Base-by-base conservation (phyloP, 495 filamentous ascomycete genomes). In the Aspergillus cristatus region DNA sequence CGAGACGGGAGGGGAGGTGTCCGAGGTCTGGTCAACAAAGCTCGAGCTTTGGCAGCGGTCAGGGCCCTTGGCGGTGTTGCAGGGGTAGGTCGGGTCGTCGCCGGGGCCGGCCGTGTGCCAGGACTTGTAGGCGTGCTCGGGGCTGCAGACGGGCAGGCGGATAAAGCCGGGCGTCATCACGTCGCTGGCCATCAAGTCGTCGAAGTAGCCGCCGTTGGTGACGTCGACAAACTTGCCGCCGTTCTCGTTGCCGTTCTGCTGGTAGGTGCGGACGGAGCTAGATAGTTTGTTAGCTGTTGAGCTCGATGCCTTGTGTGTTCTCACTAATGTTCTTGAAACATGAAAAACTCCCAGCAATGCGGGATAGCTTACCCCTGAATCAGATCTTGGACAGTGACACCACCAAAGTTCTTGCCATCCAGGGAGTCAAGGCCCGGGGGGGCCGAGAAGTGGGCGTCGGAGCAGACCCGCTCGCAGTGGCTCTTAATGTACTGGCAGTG, bases 81-180 rank as follows among this genome's bases (percentile, higher is more conserved):
- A 63, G 30, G 57, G 58, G 28, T 46, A 63, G 39, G 49, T 43
- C 11, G 26, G n/a, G n/a, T 29, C 43, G 22, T 25, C 34, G 22
- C 28, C 38, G 14, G 28, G 14, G 10, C 35, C 32, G 12, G 38
- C 22, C 1, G 41, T 44, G 26, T 53, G 45, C 42, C 46, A 49
- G 14, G 46, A 49, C 13, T 37, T 25, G 14, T 14, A 41, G 14
- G 42, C 42, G 14, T 24, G 28, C 22, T 31, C 29, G 22, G 45
- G 18, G 18, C 48, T 54, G 43, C 60, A 62, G 1, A 60, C 54
- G 18, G 62, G 57, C 2, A 66, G 34, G 1, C 45, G 44, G 16
- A 63, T 46, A 41, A 45, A 56, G 22, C 51, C 53, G 6, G 57
- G 47, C 0, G 46, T 50, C 15, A 50, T 58, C 35, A 58, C 35